Percentiles rank a stretch among this genome's conserved stretches.
Conservation (phyloP, 495 filamentous ascomycete genomes). For the Glarea lozoyensis region DNA sequence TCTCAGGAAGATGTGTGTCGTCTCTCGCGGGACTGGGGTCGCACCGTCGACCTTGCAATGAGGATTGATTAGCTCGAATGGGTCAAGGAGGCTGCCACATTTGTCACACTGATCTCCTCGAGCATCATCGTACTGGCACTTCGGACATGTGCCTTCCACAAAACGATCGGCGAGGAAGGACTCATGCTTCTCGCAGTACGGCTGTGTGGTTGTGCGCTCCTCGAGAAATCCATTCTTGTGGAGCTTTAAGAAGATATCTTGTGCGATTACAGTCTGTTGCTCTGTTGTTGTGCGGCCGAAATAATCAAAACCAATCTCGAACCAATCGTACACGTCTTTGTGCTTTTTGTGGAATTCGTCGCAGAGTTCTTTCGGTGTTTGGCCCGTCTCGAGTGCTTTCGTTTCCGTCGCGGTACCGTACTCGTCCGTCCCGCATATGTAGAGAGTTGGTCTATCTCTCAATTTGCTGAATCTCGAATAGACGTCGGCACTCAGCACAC, state of each 20-base stretch:
- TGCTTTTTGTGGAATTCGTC: conserved; percentile 81
- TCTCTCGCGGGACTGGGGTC: conserved; percentile 59
- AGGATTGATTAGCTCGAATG: conserved; percentile 51
- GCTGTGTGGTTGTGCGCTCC: conserved; percentile 66
- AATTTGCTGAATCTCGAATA: conserved; percentile 43
- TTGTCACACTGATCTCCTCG: conserved; percentile 79
- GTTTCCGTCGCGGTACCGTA: conserved; percentile 85
- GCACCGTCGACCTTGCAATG: conserved; percentile 78
- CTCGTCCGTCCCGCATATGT: conserved; percentile 65
- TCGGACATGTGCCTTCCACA: conserved; percentile 81
- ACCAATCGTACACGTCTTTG: conserved; percentile 81
- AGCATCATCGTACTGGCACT: conserved; percentile 73
- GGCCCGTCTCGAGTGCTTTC: conserved; percentile 49
- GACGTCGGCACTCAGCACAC: conserved; percentile 75
- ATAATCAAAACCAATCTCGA: conserved; percentile 72
- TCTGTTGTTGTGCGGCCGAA: conserved; percentile 78
- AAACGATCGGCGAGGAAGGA: conserved; percentile 89
- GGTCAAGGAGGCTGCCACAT: conserved; percentile 69
- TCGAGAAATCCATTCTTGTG: conserved; percentile 67
- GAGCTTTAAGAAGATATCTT: conserved; percentile 74
- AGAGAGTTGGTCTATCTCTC: conserved; percentile 43
- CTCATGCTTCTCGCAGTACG: conserved; percentile 77
- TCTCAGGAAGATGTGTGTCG: conserved; percentile 53
- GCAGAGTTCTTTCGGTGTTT: conserved; percentile 61
- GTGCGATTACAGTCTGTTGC: conserved; percentile 76